phyloP scores from a whole-genome alignment of 228 moss, liverwort and hornwort species.

The Sphagnum fallax region DNA sequence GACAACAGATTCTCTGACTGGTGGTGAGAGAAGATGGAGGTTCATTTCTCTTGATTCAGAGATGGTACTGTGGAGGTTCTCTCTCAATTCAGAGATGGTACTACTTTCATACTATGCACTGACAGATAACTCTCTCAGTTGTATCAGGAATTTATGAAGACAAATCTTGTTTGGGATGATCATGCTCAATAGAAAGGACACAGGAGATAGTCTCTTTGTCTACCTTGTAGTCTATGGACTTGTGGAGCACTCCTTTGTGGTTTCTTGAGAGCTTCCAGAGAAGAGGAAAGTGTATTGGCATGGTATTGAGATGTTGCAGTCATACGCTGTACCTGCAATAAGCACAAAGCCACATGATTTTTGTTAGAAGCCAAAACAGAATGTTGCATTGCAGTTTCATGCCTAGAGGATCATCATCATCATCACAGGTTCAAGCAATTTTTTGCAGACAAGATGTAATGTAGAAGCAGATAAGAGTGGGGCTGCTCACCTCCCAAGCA shows the following conservation, averaged over 20 bases:
- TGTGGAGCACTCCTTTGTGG: neutral
- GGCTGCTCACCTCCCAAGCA: neutral
- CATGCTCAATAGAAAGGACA: neutral
- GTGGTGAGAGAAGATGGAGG: no score
- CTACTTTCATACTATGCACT: neutral
- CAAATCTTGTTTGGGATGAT: neutral
- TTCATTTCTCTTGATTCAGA: no score
- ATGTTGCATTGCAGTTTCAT: neutral
- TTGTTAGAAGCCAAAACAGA: neutral
- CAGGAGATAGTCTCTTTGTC: neutral
- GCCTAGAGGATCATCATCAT: neutral
- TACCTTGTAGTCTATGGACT: neutral
- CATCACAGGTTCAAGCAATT: neutral
- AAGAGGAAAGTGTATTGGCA: neutral
- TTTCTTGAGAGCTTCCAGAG: neutral
- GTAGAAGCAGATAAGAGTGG: neutral
- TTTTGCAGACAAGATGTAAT: neutral
- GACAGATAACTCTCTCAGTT: neutral
- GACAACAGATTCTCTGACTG: no score
- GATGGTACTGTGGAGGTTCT: no score
- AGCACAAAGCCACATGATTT: neutral
- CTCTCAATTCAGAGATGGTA: neutral
- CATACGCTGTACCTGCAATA: neutral
- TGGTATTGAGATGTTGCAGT: neutral
- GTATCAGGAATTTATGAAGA: no score